phyloP scores from a whole-genome alignment of 345 rosid genomes.

The Capsella bursapastoris region DNA sequence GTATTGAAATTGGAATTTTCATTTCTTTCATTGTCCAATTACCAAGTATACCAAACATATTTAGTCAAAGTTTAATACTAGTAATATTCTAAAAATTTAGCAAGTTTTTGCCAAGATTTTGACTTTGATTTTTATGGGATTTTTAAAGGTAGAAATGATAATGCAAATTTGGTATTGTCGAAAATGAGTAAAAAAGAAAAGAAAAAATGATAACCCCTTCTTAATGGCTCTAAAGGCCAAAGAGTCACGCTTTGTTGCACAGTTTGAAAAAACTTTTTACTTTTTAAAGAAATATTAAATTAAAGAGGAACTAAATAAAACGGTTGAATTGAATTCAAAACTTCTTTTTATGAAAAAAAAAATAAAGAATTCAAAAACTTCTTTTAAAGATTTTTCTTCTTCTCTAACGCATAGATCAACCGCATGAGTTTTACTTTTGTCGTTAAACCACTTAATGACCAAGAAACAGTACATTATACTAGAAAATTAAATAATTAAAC shows the following conservation, averaged over 20 bases:
- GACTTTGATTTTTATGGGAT: slow-evolving; percentile 9
- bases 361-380: slow-evolving; percentile 11
- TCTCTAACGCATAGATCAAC: slow-evolving; percentile 47
- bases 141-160: slow-evolving; percentile 24
- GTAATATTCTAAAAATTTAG: background rate
- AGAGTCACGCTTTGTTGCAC: slow-evolving; percentile 48
- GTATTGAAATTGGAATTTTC: slow-evolving; percentile 7
- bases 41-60: background rate
- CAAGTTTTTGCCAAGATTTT: slow-evolving; percentile 26
- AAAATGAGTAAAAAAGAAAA: slow-evolving; percentile 26
- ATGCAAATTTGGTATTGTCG: slow-evolving; percentile 31
- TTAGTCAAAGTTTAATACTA: slow-evolving; percentile 25
- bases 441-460: slow-evolving; percentile 43
- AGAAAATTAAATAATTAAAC: slow-evolving; percentile 3
- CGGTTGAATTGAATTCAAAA: slow-evolving; percentile 42
- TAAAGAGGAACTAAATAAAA: slow-evolving; percentile 36
- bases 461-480: slow-evolving; percentile 15
- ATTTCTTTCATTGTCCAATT: background rate
- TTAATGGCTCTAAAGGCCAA: slow-evolving; percentile 37
- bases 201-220: slow-evolving; percentile 29
- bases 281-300: slow-evolving; percentile 21
- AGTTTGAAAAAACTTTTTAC: slow-evolving; percentile 21
- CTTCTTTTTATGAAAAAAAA: slow-evolving; percentile 4
- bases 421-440: slow-evolving; percentile 47
- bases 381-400: slow-evolving; percentile 30